phyloP scores from a whole-genome alignment of 2,329 filamentous ascomycete species.

The Neoascochyta sp. region DNA sequence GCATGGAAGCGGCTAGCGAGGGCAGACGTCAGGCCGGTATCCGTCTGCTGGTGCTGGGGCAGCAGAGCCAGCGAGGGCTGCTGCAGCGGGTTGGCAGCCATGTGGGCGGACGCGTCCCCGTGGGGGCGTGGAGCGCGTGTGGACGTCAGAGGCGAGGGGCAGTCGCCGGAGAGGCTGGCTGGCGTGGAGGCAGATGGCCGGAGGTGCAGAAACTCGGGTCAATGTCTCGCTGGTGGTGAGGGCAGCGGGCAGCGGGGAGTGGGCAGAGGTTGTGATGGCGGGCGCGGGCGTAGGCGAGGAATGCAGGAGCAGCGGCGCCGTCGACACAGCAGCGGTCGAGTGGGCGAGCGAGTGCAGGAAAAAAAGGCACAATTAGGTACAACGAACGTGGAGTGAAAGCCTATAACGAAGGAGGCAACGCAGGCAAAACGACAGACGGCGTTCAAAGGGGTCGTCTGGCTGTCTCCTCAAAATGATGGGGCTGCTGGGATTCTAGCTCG shows the following conservation, averaged over 20 bases:
- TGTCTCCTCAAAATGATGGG: conserved; percentile 15
- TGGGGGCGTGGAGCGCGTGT: conserved; percentile 34
- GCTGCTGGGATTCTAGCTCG: conserved; percentile 15
- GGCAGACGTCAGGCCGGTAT: conserved; percentile 75
- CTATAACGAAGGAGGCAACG: conserved; percentile 30
- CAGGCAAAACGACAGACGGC: conserved; percentile 7
- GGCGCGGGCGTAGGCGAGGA: no score
- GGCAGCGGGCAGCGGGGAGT: conserved; percentile 6
- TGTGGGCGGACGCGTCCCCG: conserved; percentile 46
- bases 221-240: conserved; percentile 6
- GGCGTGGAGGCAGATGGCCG: conserved; percentile 6
- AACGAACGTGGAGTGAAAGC: conserved; percentile 29
- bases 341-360: conserved; percentile 5
- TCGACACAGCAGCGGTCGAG: conserved; percentile 12
- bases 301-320: conserved; percentile 19
- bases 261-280: no score
- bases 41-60: conserved; percentile 75
- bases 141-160: no score
- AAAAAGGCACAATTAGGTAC: conserved; percentile 18
- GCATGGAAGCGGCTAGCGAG: conserved; percentile 89
- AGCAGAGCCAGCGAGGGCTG: conserved; percentile 83
- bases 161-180: conserved; percentile 8
- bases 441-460: conserved; percentile 20
- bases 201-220: no score
- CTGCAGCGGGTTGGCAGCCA: conserved; percentile 56